Base-by-base conservation (phyloP, 306 rosid species). In the Cucurbita ficifolia region DNA sequence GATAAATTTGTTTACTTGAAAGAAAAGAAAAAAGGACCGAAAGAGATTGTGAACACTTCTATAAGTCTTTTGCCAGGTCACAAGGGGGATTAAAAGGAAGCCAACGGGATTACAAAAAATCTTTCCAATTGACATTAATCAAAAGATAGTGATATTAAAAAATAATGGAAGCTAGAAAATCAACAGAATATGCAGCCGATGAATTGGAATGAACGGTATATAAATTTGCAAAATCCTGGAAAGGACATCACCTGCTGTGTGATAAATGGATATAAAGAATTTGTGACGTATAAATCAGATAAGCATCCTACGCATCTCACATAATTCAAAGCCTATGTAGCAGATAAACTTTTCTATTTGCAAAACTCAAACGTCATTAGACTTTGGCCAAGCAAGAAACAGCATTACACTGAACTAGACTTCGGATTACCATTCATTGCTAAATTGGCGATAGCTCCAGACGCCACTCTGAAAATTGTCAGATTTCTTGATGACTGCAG, bases 401-500 rank as follows among this genome's bases (percentile, higher is more conserved):
- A 12, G 67, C 19, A 60, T 61, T 40, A 61, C 68, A 36, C 68
- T 33, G 42, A 61, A 61, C 33, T 76, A 69, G 54, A 53, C 76
- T 59, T 51, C 39, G 80, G 45, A 54, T 82, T 81, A 88, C 92
- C 92, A 53, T 86, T 86, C 92, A 88, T 88, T 49, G 92, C 92
- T 82, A 88, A 81, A 84, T 88, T 88, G 63, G 92, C 92, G 56
- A 88, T 79, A 60, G 90, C 92, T 51, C 92, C 92, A 18, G 92
- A 88, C 77, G 88, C 86, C 76, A 86, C 92, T 77, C 92, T 79
- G 65, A 88, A 88, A 75, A 88, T 84, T 57, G 88, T 88, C 76
- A 85, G 51, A 76, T 81, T 84, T 81, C 81, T 81, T 6, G 92
- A 86, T 75, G 88, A 80, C 72, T 64, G 82, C 81, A 88, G 76